These are phyloP conservation scores for Protomyces inundatus DNA, from an alignment of 1,139 yeast species.

Conservation along the genomic window DNA sequence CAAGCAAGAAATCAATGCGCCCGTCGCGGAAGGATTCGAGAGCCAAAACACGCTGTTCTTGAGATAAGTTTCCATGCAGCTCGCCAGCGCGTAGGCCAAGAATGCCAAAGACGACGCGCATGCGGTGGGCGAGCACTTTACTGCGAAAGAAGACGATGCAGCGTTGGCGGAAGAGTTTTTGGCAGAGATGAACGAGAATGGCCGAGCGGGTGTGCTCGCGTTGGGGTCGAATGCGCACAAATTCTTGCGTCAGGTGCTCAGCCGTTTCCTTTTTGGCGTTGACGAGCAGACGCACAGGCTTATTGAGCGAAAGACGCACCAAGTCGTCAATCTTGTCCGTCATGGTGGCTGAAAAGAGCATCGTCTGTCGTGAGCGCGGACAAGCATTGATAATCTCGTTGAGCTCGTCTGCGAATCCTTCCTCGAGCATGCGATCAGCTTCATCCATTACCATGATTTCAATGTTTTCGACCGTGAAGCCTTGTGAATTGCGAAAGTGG, in stretches of 20 bases:
- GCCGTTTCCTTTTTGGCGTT: slow-evolving; percentile 96
- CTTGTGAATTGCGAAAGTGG: slow-evolving; percentile 90
- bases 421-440: slow-evolving; percentile 98
- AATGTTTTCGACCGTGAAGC: slow-evolving; percentile 81
- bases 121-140: slow-evolving; percentile 81
- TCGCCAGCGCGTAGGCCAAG: slow-evolving; percentile 85
- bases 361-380: slow-evolving; percentile 87
- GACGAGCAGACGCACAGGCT: slow-evolving; percentile 91
- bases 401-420: slow-evolving; percentile 92
- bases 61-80: slow-evolving; percentile 88
- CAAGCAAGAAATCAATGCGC: slow-evolving; percentile 77
- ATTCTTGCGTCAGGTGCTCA: slow-evolving; percentile 78
- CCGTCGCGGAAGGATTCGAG: slow-evolving; percentile 76
- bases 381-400: slow-evolving; percentile 80
- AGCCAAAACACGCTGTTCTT: slow-evolving; percentile 86
- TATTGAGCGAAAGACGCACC: slow-evolving; percentile 77
- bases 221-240: slow-evolving; percentile 78
- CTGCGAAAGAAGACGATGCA: slow-evolving; percentile 86
- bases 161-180: slow-evolving; percentile 63
- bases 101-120: slow-evolving; percentile 79
- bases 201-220: slow-evolving; percentile 82
- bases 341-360: slow-evolving; percentile 96
- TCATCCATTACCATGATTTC: slow-evolving; percentile 93
- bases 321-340: slow-evolving; percentile 70
- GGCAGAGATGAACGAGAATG: slow-evolving; percentile 45